Evolutionary conservation across 75 land plant genomes (phyloP).

Genomic region (Picea glauca): DNA sequence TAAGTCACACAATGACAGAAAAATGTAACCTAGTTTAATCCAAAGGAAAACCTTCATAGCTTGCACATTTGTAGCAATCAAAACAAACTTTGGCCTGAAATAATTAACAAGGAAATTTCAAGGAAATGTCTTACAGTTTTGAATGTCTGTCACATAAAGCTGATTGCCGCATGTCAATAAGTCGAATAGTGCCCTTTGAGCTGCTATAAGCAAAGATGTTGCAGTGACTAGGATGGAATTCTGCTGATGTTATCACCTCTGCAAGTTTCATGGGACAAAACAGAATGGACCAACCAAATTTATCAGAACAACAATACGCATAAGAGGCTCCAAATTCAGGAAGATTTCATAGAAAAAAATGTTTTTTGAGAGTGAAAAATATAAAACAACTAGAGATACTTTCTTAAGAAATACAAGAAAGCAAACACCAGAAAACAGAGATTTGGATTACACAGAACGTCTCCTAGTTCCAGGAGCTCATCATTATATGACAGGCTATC

Average conservation of each 20-base stretch:
- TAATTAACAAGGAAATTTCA: not conserved
- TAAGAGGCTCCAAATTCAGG: too few relatives aligned
- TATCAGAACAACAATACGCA: too few relatives aligned
- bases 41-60: not conserved
- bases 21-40: not conserved
- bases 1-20: not conserved
- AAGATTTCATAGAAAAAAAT: too few relatives aligned
- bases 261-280: constrained; percentile 3
- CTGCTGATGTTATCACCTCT: constrained; percentile 94
- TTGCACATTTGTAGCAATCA: not conserved
- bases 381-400: too few relatives aligned
- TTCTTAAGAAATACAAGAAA: too few relatives aligned
- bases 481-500: too few relatives aligned
- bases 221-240: constrained; percentile 85
- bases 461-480: too few relatives aligned
- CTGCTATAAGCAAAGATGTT: constrained; percentile 89
- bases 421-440: too few relatives aligned
- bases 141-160: constrained; percentile 81
- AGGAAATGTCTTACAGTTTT: constrained; percentile 44
- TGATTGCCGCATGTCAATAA: constrained; percentile 87
- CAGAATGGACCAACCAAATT: too few relatives aligned
- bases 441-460: too few relatives aligned
- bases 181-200: constrained; percentile 85
- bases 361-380: too few relatives aligned
- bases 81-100: not conserved